phyloP scores from a whole-genome alignment of 768 basidiomycete genomes.

The Hericium erinaceus region DNA sequence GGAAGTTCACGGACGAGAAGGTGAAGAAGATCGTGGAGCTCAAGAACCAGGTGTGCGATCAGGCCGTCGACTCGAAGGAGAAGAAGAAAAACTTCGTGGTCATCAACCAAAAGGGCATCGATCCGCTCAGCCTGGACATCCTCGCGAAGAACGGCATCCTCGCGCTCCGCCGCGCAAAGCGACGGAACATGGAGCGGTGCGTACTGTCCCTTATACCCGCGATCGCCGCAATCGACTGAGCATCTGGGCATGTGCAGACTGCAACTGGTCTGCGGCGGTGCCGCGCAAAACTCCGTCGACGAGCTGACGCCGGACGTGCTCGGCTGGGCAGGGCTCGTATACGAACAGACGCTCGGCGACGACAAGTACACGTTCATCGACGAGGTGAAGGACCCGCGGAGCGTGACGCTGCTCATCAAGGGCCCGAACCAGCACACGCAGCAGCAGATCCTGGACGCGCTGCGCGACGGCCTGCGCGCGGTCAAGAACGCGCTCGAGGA shows the following conservation, averaged over 20 bases:
- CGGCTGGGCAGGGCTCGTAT: slow-evolving; percentile 96
- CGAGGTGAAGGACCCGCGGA: slow-evolving; percentile 91
- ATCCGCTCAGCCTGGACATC: slow-evolving; percentile 92
- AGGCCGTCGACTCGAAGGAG: slow-evolving; percentile 73
- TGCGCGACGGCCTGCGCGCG: slow-evolving; percentile 90
- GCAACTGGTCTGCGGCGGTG: slow-evolving; percentile 89
- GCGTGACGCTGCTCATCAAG: slow-evolving; percentile 93
- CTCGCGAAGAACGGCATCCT: slow-evolving; percentile 95
- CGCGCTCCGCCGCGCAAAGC: slow-evolving; percentile 88
- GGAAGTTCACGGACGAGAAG: slow-evolving; percentile 88
- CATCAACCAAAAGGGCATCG: slow-evolving; percentile 99
- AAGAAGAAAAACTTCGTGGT: slow-evolving; percentile 85
- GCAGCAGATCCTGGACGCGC: slow-evolving; percentile 94
- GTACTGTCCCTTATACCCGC: slow-evolving; percentile 13
- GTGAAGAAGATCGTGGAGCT: slow-evolving; percentile 94
- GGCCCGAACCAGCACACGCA: slow-evolving; percentile 96
- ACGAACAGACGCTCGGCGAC: slow-evolving; percentile 98
- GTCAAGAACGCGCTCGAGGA: slow-evolving; percentile 98
- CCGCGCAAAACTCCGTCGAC: slow-evolving; percentile 96
- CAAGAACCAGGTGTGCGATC: slow-evolving; percentile 94
- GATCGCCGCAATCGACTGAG: not conserved
- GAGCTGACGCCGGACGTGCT: slow-evolving; percentile 86
- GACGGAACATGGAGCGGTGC: slow-evolving; percentile 97
- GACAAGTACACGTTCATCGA: slow-evolving; percentile 98
- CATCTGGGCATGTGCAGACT: slow-evolving; percentile 36